These are phyloP conservation scores for Stygiomarasmius scandens DNA, from an alignment of 1,284 basidiomycete genomes.

Conservation along the genomic window DNA sequence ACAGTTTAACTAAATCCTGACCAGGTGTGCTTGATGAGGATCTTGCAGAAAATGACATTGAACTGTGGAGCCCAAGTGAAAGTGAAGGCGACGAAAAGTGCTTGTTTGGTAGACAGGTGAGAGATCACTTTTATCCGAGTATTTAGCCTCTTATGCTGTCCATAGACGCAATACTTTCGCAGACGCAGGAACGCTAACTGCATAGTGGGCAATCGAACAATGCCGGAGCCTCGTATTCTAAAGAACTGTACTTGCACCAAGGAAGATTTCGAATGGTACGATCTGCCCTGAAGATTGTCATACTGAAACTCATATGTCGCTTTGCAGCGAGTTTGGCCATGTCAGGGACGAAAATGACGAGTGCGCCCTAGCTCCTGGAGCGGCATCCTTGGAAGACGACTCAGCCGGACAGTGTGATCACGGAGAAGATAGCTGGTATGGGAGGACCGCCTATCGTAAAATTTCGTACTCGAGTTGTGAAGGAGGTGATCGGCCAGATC, in stretches of 20 bases:
- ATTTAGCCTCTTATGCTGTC: not conserved
- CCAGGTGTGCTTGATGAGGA: slow-evolving; percentile 71
- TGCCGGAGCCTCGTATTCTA: slow-evolving; percentile 57
- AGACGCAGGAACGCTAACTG: slow-evolving; percentile 81
- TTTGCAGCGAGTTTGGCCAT: slow-evolving; percentile 93
- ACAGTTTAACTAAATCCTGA: slow-evolving; percentile 17
- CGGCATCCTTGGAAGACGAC: slow-evolving; percentile 54
- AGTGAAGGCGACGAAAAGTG: slow-evolving; percentile 79
- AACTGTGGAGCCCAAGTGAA: slow-evolving; percentile 92
- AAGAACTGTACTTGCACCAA: slow-evolving; percentile 74
- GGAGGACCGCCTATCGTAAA: slow-evolving; percentile 86
- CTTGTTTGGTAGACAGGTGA: slow-evolving; percentile 85
- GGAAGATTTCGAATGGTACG: slow-evolving; percentile 91
- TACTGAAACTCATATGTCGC: not conserved
- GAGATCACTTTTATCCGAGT: slow-evolving; percentile 9
- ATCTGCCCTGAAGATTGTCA: not conserved
- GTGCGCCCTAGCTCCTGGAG: slow-evolving; percentile 78
- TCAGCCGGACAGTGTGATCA: slow-evolving; percentile 58
- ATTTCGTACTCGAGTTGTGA: slow-evolving; percentile 86
- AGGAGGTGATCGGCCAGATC: slow-evolving; percentile 75
- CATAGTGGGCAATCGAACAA: slow-evolving; percentile 59
- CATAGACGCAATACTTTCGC: slow-evolving; percentile 87
- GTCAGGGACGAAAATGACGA: slow-evolving; percentile 66
- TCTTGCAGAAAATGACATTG: slow-evolving; percentile 83
- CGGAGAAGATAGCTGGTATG: slow-evolving; percentile 83